phyloP scores from a whole-genome alignment of 176 grass and related monocot species.

The Chloris gayana region DNA sequence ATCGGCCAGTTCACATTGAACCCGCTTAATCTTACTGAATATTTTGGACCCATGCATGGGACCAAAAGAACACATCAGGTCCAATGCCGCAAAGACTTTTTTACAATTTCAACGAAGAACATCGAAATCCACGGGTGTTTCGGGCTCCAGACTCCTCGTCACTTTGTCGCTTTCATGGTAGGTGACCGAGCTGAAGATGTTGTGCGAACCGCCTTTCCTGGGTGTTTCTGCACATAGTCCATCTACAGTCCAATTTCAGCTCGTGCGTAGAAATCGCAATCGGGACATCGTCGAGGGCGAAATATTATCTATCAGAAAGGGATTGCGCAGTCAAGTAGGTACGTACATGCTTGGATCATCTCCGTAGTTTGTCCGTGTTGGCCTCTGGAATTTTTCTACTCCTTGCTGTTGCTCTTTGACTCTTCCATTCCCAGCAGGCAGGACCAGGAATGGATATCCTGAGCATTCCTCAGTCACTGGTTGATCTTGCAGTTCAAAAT shows the following conservation, averaged over 20 bases:
- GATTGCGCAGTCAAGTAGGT: no score
- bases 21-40: background rate
- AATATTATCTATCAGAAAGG: background rate
- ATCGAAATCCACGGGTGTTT: background rate
- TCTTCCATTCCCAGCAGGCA: background rate
- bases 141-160: slow-evolving; percentile 5
- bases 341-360: background rate
- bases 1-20: background rate
- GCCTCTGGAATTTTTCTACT: background rate
- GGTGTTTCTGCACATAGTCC: background rate
- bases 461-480: background rate
- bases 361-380: background rate
- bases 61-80: background rate
- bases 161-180: background rate
- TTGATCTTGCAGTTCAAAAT: background rate
- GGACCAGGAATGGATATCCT: background rate
- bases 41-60: background rate
- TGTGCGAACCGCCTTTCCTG: background rate
- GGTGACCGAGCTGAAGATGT: background rate
- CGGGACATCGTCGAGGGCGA: background rate
- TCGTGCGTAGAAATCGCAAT: background rate
- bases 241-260: background rate
- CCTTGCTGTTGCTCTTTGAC: background rate
- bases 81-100: background rate
- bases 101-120: background rate